phyloP scores from a whole-genome alignment of 768 basidiomycete genomes.

The Boletellus ananas region DNA sequence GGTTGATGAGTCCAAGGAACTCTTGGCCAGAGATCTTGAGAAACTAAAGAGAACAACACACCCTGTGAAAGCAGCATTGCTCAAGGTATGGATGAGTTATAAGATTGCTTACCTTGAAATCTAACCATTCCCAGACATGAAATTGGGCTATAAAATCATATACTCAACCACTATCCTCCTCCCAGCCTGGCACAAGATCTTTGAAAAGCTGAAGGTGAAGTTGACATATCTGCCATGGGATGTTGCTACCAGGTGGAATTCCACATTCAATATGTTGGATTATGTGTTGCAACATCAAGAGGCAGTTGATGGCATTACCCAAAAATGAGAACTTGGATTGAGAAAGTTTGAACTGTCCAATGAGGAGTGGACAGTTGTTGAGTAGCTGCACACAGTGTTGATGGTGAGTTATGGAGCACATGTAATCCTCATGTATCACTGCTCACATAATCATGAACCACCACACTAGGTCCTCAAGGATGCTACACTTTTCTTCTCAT shows the following conservation, averaged over 20 bases:
- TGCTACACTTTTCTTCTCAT: neutral
- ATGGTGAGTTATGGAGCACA: neutral
- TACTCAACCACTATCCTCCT: neutral
- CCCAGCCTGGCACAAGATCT: neutral
- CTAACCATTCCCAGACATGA: neutral
- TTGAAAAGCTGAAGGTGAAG: neutral
- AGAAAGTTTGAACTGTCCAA: neutral
- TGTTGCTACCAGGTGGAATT: neutral
- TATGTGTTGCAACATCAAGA: neutral
- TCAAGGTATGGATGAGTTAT: too few relatives aligned
- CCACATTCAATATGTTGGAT: neutral
- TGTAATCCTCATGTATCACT: neutral
- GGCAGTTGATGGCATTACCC: neutral
- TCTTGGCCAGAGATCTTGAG: too few relatives aligned
- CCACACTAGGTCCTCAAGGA: neutral
- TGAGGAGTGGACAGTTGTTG: neutral
- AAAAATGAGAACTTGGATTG: neutral
- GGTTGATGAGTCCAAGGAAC: constrained; percentile 20
- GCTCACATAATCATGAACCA: neutral
- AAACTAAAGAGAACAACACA: constrained; percentile 7
- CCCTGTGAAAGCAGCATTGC: too few relatives aligned
- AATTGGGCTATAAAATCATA: neutral
- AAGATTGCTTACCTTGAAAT: too few relatives aligned
- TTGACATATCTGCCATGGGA: neutral
- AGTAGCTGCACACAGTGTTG: neutral